Base-by-base conservation (phyloP, 2,329 filamentous ascomycete species). In the Volutella citrinella region DNA sequence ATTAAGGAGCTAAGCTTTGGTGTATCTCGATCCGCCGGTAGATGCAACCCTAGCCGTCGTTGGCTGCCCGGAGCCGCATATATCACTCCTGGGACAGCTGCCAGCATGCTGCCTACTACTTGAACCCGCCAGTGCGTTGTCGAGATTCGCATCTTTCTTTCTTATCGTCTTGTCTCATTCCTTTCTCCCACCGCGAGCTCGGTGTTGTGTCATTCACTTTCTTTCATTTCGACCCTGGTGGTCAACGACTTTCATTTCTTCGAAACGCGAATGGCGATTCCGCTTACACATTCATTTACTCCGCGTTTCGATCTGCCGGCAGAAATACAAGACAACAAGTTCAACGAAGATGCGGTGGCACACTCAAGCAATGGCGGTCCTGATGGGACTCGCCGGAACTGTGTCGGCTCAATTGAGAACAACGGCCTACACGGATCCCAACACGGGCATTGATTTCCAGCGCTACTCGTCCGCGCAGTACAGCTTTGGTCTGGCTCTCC, bases 401-500 rank as follows among this genome's bases (percentile, higher is more conserved):
- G 26, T 42, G 1, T 25, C 40, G 3, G 50, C 50, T 19, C 46
- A 51, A 17, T n/a, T 48, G 9, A 28, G 45, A 22, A 37, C 50
- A 1, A 36, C 47, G 0, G 40, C 55, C 16, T 70, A 66, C 43
- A 62, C 54, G 7, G 69, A 72, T 22, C 47, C 61, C 28, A 56
- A 61, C 32, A 71, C 69, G 4, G 66, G 65, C 16, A 74, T 74
- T 38, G 56, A 60, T 7, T 74, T 68, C 42, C 55, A 64, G 31
- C 54, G 54, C 7, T 65, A 59, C 32, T 40, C 39, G 5, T 49
- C 60, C 19, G 46, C 59, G 17, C 65, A 64, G 16, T 76, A 61
- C 49, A 60, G 51, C 17, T 69, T 76, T 34, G 72, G 71, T 48
- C 61, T 78, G 23, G 71, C 69, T 3, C 51, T 76, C 3, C 73